Conservation (phyloP, 129 eudicot genomes). For the Scalesia atractyloides region DNA sequence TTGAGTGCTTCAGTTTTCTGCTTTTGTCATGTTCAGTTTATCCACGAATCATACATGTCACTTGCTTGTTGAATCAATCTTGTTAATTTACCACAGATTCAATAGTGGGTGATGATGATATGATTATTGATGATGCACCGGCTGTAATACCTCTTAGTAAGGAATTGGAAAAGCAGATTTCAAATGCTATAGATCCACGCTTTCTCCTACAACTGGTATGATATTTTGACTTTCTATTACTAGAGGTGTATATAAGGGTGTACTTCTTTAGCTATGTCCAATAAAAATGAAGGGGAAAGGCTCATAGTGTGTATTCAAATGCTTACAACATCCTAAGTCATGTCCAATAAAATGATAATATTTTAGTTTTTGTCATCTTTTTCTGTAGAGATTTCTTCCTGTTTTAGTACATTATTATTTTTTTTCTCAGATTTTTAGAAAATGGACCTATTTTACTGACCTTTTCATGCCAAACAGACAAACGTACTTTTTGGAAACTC, state of each 20-base stretch:
- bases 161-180: constrained; percentile 77
- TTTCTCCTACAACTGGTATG: constrained; percentile 88
- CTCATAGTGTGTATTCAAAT: not conserved
- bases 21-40: not conserved
- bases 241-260: constrained; percentile 3
- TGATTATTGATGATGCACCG: constrained; percentile 55
- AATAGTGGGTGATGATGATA: constrained; percentile 71
- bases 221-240: not conserved
- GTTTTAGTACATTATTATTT: not conserved
- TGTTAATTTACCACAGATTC: constrained; percentile 40
- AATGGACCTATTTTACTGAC: not conserved
- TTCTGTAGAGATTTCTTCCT: not conserved
- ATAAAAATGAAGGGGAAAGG: not conserved
- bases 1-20: not conserved
- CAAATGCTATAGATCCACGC: constrained; percentile 77
- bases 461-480: constrained; percentile 53
- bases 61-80: not conserved
- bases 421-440: not conserved
- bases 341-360: not conserved
- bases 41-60: constrained; percentile 1
- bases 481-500: constrained; percentile 67
- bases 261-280: not conserved
- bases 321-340: not conserved
- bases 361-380: not conserved
- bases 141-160: constrained; percentile 42